Conservation (phyloP, 169 alveolate species). For the Eimeria maxima region DNA sequence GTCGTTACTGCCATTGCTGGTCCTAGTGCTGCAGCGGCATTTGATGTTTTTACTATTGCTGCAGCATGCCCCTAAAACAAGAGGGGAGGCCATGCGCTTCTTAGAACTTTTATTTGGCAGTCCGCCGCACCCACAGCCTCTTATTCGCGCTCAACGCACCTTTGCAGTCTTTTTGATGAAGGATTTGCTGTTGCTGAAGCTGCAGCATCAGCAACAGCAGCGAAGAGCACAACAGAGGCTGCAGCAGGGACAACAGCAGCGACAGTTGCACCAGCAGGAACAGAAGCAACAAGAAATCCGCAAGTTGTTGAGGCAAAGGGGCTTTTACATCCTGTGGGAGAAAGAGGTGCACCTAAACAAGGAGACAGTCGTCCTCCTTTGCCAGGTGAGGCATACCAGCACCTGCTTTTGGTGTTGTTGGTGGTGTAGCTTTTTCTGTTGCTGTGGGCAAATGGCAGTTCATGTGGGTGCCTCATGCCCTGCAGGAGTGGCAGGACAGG, state of each 20-base stretch:
- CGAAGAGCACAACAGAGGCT: neutral
- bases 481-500: conserved; percentile 72
- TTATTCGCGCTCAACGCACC: conserved; percentile 55
- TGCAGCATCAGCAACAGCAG: conserved; percentile 14
- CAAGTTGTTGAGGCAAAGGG: conserved; percentile 14
- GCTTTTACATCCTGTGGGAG: conserved; percentile 55
- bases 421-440: neutral
- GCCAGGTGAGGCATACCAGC: conserved; percentile 29
- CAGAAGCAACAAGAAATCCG: conserved; percentile 51
- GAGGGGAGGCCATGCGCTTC: conserved; percentile 64
- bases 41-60: conserved; percentile 26
- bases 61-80: conserved; percentile 64
- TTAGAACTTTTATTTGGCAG: conserved; percentile 45
- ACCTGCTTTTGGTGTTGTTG: neutral
- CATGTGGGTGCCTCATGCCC: conserved; percentile 9
- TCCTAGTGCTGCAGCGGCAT: neutral
- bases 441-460: neutral
- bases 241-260: conserved; percentile 62
- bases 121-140: conserved; percentile 54
- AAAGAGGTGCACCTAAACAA: neutral
- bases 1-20: neutral
- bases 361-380: conserved; percentile 20
- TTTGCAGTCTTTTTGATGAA: conserved; percentile 18
- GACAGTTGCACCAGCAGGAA: conserved; percentile 12
- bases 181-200: conserved; percentile 17